Evolutionary conservation across 2,329 filamentous ascomycete species (phyloP).

Genomic region (Alternaria angustiovoidea): DNA sequence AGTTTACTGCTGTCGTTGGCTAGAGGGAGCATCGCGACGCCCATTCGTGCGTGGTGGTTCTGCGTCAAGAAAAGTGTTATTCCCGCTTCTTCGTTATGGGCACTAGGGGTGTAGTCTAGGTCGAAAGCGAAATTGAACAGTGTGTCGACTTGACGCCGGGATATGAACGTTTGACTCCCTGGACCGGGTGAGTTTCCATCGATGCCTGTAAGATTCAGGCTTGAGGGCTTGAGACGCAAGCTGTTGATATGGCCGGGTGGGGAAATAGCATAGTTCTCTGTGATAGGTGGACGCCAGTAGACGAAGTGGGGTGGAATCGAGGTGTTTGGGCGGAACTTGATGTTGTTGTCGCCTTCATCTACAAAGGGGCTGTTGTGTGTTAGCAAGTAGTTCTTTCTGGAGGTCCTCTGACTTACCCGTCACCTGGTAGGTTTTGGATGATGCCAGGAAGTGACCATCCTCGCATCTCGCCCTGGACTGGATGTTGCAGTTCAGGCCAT

Average conservation of each 20-base stretch:
- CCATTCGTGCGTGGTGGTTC: slow-evolving; percentile 61
- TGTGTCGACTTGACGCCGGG: slow-evolving; percentile 62
- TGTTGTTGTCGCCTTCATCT: slow-evolving; percentile 51
- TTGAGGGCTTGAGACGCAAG: slow-evolving; percentile 59
- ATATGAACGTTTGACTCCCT: slow-evolving; percentile 60
- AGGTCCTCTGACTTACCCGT: slow-evolving; percentile 38
- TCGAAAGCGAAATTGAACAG: slow-evolving; percentile 62
- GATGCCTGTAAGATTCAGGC: slow-evolving; percentile 62
- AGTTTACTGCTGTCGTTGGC: slow-evolving; percentile 18
- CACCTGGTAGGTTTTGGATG: slow-evolving; percentile 48
- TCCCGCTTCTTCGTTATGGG: slow-evolving; percentile 60
- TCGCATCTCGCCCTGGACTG: slow-evolving; percentile 55
- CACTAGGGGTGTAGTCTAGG: slow-evolving; percentile 54
- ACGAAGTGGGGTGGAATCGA: slow-evolving; percentile 61
- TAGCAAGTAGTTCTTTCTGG: neutral
- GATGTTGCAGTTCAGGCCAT: slow-evolving; percentile 58
- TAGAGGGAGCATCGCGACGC: slow-evolving; percentile 37
- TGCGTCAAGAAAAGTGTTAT: slow-evolving; percentile 61
- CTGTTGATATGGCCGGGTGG: slow-evolving; percentile 54
- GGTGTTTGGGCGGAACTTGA: slow-evolving; percentile 57
- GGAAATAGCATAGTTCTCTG: slow-evolving; percentile 59
- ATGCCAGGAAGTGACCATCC: slow-evolving; percentile 50
- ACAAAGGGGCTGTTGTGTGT: slow-evolving; percentile 47
- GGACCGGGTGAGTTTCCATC: slow-evolving; percentile 59
- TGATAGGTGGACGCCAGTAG: slow-evolving; percentile 62